phyloP scores from a whole-genome alignment of 257 asterid genomes.

The Solanum boliviense region DNA sequence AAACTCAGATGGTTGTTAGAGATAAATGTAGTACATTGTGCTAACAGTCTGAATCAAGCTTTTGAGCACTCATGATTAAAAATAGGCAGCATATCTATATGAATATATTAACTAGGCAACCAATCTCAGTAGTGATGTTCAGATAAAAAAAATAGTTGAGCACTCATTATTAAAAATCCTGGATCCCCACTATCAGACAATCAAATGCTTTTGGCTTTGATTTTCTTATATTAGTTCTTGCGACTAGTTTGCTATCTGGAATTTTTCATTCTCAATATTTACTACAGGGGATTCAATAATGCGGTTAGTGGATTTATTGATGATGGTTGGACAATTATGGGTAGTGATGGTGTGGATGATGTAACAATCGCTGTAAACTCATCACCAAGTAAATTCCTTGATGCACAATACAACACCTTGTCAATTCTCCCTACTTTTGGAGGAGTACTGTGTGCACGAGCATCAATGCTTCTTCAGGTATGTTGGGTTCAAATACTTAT shows the following conservation, averaged over 20 bases:
- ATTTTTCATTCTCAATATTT: not conserved
- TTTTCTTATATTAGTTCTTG: not conserved
- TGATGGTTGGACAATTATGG: slow-evolving; percentile 90
- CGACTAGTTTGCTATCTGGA: not conserved
- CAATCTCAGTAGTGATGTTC: not conserved
- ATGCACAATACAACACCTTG: slow-evolving; percentile 52
- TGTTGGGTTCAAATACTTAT: not conserved
- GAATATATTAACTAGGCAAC: not conserved
- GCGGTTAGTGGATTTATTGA: slow-evolving; percentile 90
- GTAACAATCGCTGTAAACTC: slow-evolving; percentile 73
- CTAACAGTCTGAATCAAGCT: not conserved
- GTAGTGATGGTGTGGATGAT: slow-evolving; percentile 80
- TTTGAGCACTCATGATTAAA: not conserved
- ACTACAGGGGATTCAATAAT: slow-evolving; percentile 81
- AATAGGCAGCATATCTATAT: not conserved
- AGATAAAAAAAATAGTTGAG: not conserved
- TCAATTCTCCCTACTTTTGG: slow-evolving; percentile 76
- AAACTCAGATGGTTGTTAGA: not conserved
- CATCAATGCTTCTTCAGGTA: slow-evolving; percentile 98
- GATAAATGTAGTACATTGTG: not conserved
- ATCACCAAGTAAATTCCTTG: slow-evolving; percentile 67
- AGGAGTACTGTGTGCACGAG: slow-evolving; percentile 92
- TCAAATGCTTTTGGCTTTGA: not conserved
- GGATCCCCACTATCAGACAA: not conserved
- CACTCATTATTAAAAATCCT: not conserved